Evolutionary conservation across 129 eudicot species (phyloP).

Genomic region (Helianthus tuberosus): DNA sequence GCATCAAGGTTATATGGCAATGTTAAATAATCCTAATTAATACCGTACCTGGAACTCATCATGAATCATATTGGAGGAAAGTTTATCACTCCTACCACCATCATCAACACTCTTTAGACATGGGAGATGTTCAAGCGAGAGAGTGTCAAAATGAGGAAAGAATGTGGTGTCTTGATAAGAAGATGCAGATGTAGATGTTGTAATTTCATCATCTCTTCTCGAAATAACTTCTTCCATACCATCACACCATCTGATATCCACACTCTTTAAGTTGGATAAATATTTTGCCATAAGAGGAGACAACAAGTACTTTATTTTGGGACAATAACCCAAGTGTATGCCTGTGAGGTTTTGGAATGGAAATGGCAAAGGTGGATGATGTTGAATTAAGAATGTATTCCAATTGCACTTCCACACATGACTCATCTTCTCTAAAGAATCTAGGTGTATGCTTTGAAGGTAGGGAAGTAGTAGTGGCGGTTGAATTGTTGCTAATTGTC

Average conservation of each 20-base stretch:
- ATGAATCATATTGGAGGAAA: too few species aligned
- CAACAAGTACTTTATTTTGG: neutral
- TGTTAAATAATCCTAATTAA: too few species aligned
- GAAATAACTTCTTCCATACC: constrained; percentile 18
- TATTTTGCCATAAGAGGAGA: neutral
- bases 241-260: too few species aligned
- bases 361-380: neutral
- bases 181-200: neutral
- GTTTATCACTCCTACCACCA: too few species aligned
- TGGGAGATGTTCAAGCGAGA: too few species aligned
- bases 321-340: rapidly evolving
- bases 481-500: neutral
- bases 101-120: too few species aligned
- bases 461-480: too few species aligned
- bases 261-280: neutral
- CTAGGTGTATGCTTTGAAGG: neutral
- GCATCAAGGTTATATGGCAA: too few species aligned
- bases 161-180: neutral
- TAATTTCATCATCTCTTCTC: constrained; percentile 7
- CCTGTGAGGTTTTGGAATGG: neutral
- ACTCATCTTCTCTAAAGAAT: neutral
- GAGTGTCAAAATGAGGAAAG: neutral
- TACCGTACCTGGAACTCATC: too few species aligned
- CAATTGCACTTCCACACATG: constrained; percentile 1
- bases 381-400: neutral